Percentiles rank a stretch among this genome's conserved stretches.
Conservation (phyloP, 495 filamentous ascomycete genomes). For the Podospora fimiseda region DNA sequence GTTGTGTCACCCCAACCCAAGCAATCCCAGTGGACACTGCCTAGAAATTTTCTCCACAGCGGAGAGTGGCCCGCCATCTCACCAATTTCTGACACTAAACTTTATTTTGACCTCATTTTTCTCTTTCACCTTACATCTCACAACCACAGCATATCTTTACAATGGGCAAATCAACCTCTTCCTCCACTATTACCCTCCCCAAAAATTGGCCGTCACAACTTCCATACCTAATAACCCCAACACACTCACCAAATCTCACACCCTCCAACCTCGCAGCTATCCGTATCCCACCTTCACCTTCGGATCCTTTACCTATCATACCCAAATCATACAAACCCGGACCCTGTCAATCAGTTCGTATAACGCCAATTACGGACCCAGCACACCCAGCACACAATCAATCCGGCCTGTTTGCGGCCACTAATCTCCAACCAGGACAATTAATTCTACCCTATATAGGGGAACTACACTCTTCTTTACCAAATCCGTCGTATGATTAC, state of each 20-base stretch:
- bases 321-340: conserved; percentile 31
- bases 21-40: too few species aligned
- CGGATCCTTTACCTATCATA: conserved; percentile 22
- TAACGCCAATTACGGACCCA: conserved; percentile 46
- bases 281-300: conserved; percentile 24
- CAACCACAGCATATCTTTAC: too few species aligned
- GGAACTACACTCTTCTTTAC: conserved; percentile 40
- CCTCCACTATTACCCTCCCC: conserved; percentile 24
- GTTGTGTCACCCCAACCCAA: too few species aligned
- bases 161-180: not conserved
- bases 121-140: too few species aligned
- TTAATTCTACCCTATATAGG: conserved; percentile 65
- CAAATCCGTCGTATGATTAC: conserved; percentile 23
- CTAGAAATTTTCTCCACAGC: not conserved
- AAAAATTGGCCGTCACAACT: conserved; percentile 53
- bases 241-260: conserved; percentile 42
- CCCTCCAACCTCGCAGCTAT: conserved; percentile 31
- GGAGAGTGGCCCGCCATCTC: not conserved
- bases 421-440: conserved; percentile 47
- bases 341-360: conserved; percentile 45
- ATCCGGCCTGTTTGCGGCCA: conserved; percentile 57
- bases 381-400: conserved; percentile 57
- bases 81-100: not conserved
- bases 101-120: not conserved
- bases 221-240: conserved; percentile 46